These are phyloP conservation scores for Silybum marianum DNA, from an alignment of 129 eudicot genomes.

Conservation along the genomic window DNA sequence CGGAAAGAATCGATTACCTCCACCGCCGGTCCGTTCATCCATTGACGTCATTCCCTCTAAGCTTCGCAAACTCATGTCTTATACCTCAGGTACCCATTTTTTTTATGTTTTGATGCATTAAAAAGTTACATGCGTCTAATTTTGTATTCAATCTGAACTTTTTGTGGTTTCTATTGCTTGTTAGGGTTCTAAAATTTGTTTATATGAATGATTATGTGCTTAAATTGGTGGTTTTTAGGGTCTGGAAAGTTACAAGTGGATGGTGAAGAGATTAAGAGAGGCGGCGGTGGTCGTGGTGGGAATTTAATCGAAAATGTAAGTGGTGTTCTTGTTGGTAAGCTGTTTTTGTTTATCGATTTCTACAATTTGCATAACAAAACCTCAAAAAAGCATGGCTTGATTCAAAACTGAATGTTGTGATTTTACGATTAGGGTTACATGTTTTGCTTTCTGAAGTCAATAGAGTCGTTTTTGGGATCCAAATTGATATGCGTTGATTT, in stretches of 20 bases:
- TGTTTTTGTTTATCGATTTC: not conserved
- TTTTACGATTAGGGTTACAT: not conserved
- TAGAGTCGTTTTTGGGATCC: not conserved
- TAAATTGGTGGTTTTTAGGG: constrained; percentile 33
- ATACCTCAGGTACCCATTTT: constrained; percentile 24
- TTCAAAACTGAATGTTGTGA: not conserved
- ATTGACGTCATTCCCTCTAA: constrained; percentile 79
- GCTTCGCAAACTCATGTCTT: constrained; percentile 68
- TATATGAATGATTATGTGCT: not conserved
- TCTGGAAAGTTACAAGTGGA: constrained; percentile 29
- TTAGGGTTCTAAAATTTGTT: not conserved
- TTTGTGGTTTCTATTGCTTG: not conserved
- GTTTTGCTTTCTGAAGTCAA: not conserved
- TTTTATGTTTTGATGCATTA: not conserved
- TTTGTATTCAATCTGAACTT: not conserved
- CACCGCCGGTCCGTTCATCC: constrained; percentile 81
- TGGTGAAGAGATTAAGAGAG: constrained; percentile 25
- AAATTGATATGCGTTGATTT: not conserved
- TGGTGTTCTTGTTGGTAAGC: not conserved
- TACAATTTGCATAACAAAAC: not conserved
- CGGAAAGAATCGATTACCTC: constrained; percentile 68
- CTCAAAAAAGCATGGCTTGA: constrained; percentile 1
- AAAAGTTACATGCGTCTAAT: not conserved
- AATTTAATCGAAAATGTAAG: constrained; percentile 16
- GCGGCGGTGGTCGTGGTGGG: constrained; percentile 19